Percentiles rank a stretch among this genome's conserved stretches.
phyloP scores from a whole-genome alignment of 2,329 filamentous ascomycete genomes.

The Aureobasidium subglaciale region DNA sequence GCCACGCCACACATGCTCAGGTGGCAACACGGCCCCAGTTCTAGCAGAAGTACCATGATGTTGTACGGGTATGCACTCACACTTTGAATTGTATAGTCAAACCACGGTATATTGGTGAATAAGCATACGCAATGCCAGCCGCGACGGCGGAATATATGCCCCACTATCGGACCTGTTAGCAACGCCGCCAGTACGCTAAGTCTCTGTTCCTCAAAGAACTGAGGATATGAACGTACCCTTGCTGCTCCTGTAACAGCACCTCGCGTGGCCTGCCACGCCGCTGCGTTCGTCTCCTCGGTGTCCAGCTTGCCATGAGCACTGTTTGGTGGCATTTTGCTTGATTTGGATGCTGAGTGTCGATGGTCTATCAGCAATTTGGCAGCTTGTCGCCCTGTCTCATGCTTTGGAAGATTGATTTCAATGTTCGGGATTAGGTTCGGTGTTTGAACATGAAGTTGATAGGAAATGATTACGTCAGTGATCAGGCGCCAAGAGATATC shows the following conservation, averaged over 20 bases:
- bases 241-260: conserved; percentile 61
- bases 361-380: not conserved
- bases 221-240: conserved; percentile 43
- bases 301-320: conserved; percentile 49
- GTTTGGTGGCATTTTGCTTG: not conserved
- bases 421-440: conserved; percentile 8
- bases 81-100: conserved; percentile 71
- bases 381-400: not conserved
- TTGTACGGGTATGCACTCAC: conserved; percentile 47
- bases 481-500: not conserved
- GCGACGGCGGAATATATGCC: conserved; percentile 58
- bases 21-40: no score
- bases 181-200: no score
- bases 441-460: not conserved
- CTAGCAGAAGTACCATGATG: no score
- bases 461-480: conserved; percentile 2
- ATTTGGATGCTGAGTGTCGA: not conserved
- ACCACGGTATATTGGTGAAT: conserved; percentile 65
- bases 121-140: conserved; percentile 54
- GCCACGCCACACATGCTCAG: no score
- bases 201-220: no score
- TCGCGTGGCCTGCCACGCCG: conserved; percentile 63
- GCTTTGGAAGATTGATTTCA: not conserved
- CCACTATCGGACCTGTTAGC: conserved; percentile 46
- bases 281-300: conserved; percentile 60